Percentiles rank a stretch among this genome's conserved stretches.
phyloP scores from a whole-genome alignment of 768 basidiomycete species.

The Lentinula boryana region DNA sequence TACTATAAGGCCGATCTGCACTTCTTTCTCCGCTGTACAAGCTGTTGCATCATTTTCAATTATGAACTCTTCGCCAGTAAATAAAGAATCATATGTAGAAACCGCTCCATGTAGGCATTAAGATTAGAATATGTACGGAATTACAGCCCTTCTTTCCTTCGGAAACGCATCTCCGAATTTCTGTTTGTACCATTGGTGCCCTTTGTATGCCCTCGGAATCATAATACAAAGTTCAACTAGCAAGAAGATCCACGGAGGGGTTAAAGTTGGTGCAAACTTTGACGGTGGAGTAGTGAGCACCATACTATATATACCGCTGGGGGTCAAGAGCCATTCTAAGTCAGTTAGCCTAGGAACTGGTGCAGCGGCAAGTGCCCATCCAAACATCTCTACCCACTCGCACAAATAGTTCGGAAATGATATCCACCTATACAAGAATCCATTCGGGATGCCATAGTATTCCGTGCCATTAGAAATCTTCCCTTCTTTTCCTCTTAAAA shows the following conservation, averaged over 20 bases:
- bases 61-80: neutral
- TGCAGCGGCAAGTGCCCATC: conserved; percentile 73
- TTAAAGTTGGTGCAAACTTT: conserved; percentile 34
- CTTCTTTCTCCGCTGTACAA: neutral
- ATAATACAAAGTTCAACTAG: conserved; percentile 67
- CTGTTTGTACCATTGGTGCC: conserved; percentile 80
- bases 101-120: neutral
- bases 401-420: conserved; percentile 93
- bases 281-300: conserved; percentile 17
- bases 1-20: neutral
- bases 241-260: conserved; percentile 81
- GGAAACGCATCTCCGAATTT: conserved; percentile 78
- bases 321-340: neutral
- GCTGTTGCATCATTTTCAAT: neutral
- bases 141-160: conserved; percentile 61
- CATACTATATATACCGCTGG: neutral
- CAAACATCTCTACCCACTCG: conserved; percentile 94
- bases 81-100: neutral
- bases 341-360: conserved; percentile 33
- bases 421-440: conserved; percentile 69
- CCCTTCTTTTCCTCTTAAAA: conserved; percentile 28
- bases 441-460: conserved; percentile 71
- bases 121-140: conserved; percentile 68
- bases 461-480: conserved; percentile 9
- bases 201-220: conserved; percentile 75